Evolutionary conservation across 192 early-diverging fungal genomes (phyloP).

Genomic region (Backusella morwellensis): DNA sequence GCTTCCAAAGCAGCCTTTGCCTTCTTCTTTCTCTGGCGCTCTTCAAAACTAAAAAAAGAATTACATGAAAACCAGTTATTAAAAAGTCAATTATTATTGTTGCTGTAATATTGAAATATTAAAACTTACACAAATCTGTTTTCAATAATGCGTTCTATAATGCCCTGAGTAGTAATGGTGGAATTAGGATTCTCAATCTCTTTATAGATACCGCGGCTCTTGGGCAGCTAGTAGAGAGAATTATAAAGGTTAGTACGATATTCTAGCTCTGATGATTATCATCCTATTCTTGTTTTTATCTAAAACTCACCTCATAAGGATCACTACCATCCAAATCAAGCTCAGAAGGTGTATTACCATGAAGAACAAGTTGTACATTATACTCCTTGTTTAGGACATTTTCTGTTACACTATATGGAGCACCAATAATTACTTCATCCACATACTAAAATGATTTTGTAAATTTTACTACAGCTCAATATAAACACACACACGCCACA

Average conservation of each 20-base stretch:
- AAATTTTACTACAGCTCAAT: neutral
- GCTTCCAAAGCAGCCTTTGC: constrained; percentile 66
- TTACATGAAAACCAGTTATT: neutral
- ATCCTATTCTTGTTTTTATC: neutral
- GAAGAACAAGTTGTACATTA: constrained; percentile 79
- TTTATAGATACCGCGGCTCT: constrained; percentile 68
- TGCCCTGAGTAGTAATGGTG: constrained; percentile 78
- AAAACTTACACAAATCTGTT: constrained; percentile 71
- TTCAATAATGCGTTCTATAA: constrained; percentile 87
- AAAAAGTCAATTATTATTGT: neutral
- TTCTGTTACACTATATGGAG: constrained; percentile 84
- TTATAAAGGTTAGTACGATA: neutral
- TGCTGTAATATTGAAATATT: neutral
- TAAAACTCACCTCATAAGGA: constrained; percentile 63
- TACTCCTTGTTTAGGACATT: constrained; percentile 86
- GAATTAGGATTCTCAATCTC: constrained; percentile 76
- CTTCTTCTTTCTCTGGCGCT: constrained; percentile 73
- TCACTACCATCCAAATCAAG: constrained; percentile 73
- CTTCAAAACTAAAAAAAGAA: constrained; percentile 48
- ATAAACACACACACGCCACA: neutral
- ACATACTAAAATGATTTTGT: constrained; percentile 59
- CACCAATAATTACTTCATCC: constrained; percentile 91
- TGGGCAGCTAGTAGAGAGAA: constrained; percentile 58
- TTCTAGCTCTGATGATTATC: neutral
- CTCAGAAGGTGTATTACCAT: constrained; percentile 66